Base-by-base conservation (phyloP, 805 yeast genomes). In the Candida parachauliodes region DNA sequence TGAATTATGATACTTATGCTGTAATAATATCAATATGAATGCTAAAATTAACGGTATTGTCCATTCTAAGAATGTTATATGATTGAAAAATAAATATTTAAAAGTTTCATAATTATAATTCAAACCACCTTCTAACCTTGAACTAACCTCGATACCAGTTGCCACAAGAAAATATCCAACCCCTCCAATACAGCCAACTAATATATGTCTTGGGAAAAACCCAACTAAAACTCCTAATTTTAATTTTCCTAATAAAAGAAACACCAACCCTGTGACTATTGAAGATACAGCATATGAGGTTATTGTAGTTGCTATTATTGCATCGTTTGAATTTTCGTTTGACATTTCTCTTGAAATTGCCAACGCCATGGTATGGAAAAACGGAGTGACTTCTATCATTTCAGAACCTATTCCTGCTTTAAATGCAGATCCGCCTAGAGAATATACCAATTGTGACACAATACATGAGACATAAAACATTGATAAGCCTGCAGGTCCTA, bases 351-450 rank as follows among this genome's bases (percentile, higher is more conserved):
- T 55, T 57, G 81, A 67, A 34, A 93, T 81, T 10, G 81, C 67
- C 19, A 76, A 67, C 1, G 97, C 97, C 95, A 93, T 89, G 2
- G 94, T 74, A 54, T 93, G 98, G 68, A 91, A 91, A 58, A 93
- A 93, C 2, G 98, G 98, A 2, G 96, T 95, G n/a, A 93, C 88
- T 59, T 93, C 98, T 47, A 93, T 93, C 98, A 93, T 93, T 62
- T 93, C 98, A 3, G 96, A 85, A 1, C 98, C 98, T 30, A 91
- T 79, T n/a, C 95, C 96, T 2, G 88, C 74, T 44, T 78, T 79
- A 65, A 93, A 91, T 7, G 86, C 84, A 11, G 96, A 86, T 1
- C 94, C 94, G 11, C 98, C 98, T 17, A 86, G 60, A 0, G 97
- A 88, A 55, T 77, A 89, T 5, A 88, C 85, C 45, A 88, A 62